phyloP scores from a whole-genome alignment of 208 protist genomes.

The Leishmania mexicana region DNA sequence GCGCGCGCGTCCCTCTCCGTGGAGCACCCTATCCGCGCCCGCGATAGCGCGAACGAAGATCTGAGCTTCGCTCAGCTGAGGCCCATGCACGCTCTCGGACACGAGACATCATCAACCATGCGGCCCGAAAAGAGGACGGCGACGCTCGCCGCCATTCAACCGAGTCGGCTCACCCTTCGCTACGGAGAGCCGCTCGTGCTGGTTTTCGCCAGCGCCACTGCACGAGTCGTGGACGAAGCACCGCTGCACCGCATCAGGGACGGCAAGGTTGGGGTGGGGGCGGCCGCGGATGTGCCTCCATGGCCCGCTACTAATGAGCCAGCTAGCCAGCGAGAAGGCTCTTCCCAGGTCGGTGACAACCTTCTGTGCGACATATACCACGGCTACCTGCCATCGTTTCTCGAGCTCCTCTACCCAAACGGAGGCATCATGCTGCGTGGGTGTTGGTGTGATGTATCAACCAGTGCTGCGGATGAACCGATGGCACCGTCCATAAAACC shows the following conservation, averaged over 20 bases:
- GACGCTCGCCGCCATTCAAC: background rate
- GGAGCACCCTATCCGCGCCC: background rate
- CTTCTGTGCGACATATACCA: conserved; percentile 51
- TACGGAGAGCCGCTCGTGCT: conserved; percentile 14
- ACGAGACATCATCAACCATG: background rate
- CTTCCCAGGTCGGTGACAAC: conserved; percentile 5
- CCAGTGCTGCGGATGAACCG: background rate
- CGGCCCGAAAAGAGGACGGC: background rate
- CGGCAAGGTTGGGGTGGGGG: background rate
- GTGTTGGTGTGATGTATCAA: conserved; percentile 29
- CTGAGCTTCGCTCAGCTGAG: background rate
- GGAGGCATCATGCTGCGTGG: conserved; percentile 45
- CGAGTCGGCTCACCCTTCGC: conserved; percentile 1
- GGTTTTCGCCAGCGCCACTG: conserved; percentile 1
- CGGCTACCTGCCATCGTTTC: conserved; percentile 48
- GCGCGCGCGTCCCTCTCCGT: background rate
- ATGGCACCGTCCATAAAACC: background rate
- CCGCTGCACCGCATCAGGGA: background rate
- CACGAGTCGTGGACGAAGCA: background rate
- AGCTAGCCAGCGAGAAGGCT: background rate
- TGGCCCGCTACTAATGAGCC: background rate
- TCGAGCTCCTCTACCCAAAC: conserved; percentile 43
- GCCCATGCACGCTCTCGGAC: background rate
- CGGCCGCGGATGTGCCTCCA: background rate
- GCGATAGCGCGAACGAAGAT: background rate